Percentiles rank a stretch among this genome's conserved stretches.
phyloP scores from a whole-genome alignment of 2,329 filamentous ascomycete genomes.

The Sporothrix sp. region DNA sequence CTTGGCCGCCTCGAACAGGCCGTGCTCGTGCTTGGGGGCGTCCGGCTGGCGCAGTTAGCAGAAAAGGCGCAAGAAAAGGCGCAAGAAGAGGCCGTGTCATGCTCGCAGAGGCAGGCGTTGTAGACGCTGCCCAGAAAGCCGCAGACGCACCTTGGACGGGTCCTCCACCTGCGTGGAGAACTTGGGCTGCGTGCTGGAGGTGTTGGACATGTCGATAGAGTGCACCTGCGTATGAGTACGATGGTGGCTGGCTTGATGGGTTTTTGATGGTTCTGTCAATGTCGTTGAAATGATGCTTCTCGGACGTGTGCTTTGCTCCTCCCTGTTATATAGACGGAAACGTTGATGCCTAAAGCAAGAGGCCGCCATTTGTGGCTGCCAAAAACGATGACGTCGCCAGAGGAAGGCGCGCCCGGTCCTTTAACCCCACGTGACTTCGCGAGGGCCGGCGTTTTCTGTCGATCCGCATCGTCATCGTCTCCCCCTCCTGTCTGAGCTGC shows the following conservation, averaged over 20 bases:
- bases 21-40: slow-evolving; percentile 26
- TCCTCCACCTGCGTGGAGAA: slow-evolving; percentile 20
- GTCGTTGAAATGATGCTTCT: neutral
- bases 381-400: slow-evolving; percentile 10
- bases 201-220: slow-evolving; percentile 16
- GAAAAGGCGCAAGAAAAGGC: too few relatives aligned
- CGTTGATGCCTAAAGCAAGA: slow-evolving; percentile 6
- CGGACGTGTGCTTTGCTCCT: neutral
- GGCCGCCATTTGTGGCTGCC: slow-evolving; percentile 5
- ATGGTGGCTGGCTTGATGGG: too few relatives aligned
- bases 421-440: neutral
- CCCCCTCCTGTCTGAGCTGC: too few relatives aligned
- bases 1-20: slow-evolving; percentile 30
- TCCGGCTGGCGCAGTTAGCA: slow-evolving; percentile 14
- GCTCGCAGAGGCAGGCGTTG: too few relatives aligned
- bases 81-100: too few relatives aligned
- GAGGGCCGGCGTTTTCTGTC: too few relatives aligned
- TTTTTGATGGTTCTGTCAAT: neutral
- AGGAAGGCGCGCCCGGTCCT: neutral
- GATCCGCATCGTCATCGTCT: neutral
- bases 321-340: neutral
- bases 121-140: neutral
- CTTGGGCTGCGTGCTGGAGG: slow-evolving; percentile 19
- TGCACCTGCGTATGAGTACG: neutral
- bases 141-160: slow-evolving; percentile 19